Conservation (phyloP, 352 stramenopile genomes). For the Hyaloperonospora brassicae region DNA sequence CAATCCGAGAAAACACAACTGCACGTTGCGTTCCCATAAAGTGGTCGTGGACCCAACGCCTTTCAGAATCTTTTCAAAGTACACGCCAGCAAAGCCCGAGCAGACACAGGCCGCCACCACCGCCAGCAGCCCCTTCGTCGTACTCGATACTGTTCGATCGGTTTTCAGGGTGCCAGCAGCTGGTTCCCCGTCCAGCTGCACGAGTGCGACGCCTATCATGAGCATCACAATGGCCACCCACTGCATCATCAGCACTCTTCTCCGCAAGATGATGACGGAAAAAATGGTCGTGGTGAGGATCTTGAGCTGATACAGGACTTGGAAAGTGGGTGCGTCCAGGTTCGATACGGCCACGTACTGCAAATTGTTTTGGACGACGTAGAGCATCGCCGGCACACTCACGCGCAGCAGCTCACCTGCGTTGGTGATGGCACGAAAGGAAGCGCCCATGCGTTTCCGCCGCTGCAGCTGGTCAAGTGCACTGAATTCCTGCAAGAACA, state of each 20-base stretch:
- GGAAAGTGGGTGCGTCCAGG: constrained; percentile 69
- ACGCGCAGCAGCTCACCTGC: constrained; percentile 55
- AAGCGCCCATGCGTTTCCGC: constrained; percentile 20
- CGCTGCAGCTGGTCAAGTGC: constrained; percentile 19
- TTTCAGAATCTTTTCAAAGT: constrained; percentile 87
- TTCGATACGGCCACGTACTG: constrained; percentile 78
- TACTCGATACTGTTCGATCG: constrained; percentile 37
- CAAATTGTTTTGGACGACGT: constrained; percentile 81
- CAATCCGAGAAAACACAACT: constrained; percentile 74
- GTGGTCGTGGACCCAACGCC: constrained; percentile 43
- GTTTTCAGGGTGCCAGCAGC: constrained; percentile 10
- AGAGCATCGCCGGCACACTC: constrained; percentile 69
- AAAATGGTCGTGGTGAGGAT: constrained; percentile 83
- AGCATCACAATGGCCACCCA: constrained; percentile 75
- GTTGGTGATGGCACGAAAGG: constrained; percentile 49
- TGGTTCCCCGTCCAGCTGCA: constrained; percentile 53
- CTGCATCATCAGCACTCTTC: constrained; percentile 59
- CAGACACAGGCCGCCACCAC: constrained; percentile 67
- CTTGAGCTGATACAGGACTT: constrained; percentile 85
- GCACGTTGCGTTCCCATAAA: constrained; percentile 78
- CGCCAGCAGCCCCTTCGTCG: constrained; percentile 53
- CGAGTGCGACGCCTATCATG: constrained; percentile 72
- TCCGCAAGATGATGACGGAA: constrained; percentile 71
- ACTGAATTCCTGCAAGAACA: constrained; percentile 22
- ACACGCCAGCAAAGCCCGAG: constrained; percentile 78